Conservation (phyloP, 768 basidiomycete genomes). For the Mycena galopus region DNA sequence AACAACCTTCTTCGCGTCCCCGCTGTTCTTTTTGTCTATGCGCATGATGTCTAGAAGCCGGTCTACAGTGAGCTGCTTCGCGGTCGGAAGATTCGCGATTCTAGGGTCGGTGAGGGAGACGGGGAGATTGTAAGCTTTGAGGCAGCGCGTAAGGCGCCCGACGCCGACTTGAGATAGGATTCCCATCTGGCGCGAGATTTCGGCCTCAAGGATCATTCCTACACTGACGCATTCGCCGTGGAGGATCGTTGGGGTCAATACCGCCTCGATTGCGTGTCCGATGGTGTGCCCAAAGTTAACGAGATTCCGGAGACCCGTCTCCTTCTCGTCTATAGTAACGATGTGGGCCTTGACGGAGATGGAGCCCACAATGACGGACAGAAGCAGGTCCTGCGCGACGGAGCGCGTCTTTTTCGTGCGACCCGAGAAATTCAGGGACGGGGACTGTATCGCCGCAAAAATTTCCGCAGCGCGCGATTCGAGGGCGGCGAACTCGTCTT, state of each 20-base stretch:
- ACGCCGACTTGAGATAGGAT: conserved; percentile 92
- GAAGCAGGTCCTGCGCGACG: conserved; percentile 83
- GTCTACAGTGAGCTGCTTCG: conserved; percentile 81
- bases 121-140: conserved; percentile 94
- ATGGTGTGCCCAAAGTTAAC: conserved; percentile 99
- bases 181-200: conserved; percentile 90
- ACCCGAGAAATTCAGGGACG: conserved; percentile 69
- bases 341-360: conserved; percentile 97
- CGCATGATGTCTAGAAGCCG: conserved; percentile 93
- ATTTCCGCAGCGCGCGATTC: conserved; percentile 91
- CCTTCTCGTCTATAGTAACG: conserved; percentile 96
- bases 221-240: conserved; percentile 97
- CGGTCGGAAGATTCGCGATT: conserved; percentile 78
- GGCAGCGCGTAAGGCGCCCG: conserved; percentile 87
- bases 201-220: conserved; percentile 97
- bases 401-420: conserved; percentile 76
- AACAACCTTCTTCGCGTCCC: conserved; percentile 93
- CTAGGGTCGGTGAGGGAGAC: conserved; percentile 83
- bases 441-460: conserved; percentile 84
- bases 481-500: conserved; percentile 86
- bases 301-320: conserved; percentile 96
- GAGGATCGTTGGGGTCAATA: conserved; percentile 92
- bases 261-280: conserved; percentile 98
- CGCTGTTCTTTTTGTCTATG: conserved; percentile 98
- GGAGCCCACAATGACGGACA: conserved; percentile 92